Evolutionary conservation across 2,329 filamentous ascomycete genomes (phyloP), one percentile per base, ranked within the genome.

Genomic region (Fusarium sp.): DNA sequence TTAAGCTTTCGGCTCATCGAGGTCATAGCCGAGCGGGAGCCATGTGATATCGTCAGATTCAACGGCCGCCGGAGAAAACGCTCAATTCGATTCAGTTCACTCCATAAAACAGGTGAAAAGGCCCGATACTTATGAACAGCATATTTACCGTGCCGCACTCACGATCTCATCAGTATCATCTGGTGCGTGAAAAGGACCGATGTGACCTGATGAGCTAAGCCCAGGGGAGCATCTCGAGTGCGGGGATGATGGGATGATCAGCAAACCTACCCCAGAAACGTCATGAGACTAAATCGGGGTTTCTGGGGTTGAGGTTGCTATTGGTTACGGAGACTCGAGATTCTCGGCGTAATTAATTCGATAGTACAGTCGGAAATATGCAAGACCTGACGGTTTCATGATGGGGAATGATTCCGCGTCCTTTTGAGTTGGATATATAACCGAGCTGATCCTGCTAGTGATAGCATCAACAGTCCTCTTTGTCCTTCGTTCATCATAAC

Each of bases 131-230:
- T 28, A 18, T 35, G 17, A 60, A 60, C 15, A n/a, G 38, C 28
- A 30, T 18, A 30, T 11, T 11, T 14, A 56, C 50, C 20, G 45
- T n/a, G 64, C 64, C 66, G 47, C 42, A 69, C 30, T 39, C 41
- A 48, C 4, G 4, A 24, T n/a, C 9, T 30, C 56, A 50, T 61
- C 59, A 55, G 12, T 10, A 30, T 26, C 26, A 18, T 39, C 35
- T 22, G 45, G 20, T n/a, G 24, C 22, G 28, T 18, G 20, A 72
- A 42, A 71, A 62, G 69, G 69, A 72, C 69, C 67, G 69, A 71
- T 71, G 67, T 17, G 56, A 63, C 48, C 44, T 57, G 42, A 53
- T 28, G 48, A 56, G 48, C 69, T 71, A 71, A 55, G 53, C 69
- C 69, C 20, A 45, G 55, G 62, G 38, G 15, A 72, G 68, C 28